Conservation (phyloP, 2,329 filamentous ascomycete genomes). For the Trichoderma breve region DNA sequence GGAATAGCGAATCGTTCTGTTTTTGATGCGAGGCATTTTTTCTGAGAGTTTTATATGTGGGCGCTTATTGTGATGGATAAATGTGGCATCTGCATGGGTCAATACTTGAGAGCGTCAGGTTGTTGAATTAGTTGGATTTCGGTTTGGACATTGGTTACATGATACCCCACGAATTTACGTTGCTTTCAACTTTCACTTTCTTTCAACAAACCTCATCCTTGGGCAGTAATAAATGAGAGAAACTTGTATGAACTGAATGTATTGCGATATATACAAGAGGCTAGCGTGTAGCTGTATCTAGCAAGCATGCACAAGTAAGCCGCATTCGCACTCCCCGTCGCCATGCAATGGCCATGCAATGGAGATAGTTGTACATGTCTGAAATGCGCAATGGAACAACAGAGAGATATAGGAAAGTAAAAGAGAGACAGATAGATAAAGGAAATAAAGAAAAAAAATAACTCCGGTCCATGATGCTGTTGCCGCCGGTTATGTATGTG, state of each 20-base stretch:
- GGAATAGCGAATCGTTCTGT: too few species aligned
- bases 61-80: background rate
- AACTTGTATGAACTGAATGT: background rate
- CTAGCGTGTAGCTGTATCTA: background rate
- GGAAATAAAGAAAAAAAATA: conserved; percentile 10
- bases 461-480: conserved; percentile 21
- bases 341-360: background rate
- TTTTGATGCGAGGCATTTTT: background rate
- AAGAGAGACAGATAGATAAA: background rate
- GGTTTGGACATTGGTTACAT: background rate
- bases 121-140: background rate
- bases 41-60: background rate
- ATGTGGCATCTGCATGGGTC: background rate
- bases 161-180: conserved; percentile 17
- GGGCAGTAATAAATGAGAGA: too few species aligned
- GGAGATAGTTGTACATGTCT: conserved; percentile 3
- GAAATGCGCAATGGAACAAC: background rate
- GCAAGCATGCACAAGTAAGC: background rate
- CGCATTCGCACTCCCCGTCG: background rate
- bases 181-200: background rate
- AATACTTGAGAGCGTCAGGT: background rate
- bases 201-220: background rate
- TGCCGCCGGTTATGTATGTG: conserved; percentile 9
- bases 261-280: background rate
- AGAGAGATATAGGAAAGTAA: background rate